Conservation (phyloP, 2,329 filamentous ascomycete genomes). For the Madurella mycetomatis region DNA sequence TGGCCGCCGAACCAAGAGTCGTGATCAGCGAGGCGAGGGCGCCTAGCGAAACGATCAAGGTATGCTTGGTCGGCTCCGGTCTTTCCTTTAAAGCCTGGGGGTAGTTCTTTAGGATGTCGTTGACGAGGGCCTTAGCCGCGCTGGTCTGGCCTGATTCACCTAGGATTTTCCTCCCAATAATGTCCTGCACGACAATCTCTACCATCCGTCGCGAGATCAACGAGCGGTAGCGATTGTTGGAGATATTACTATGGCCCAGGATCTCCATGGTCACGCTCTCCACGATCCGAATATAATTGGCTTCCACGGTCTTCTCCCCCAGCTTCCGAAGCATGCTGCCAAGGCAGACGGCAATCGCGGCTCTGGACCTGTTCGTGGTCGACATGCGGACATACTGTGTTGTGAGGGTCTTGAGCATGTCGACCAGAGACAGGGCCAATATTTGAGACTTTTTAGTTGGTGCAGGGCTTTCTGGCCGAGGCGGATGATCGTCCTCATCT, state of each 20-base stretch:
- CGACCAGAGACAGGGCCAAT: conserved; percentile 68
- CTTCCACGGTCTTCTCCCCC: conserved; percentile 77
- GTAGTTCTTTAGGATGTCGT: conserved; percentile 89
- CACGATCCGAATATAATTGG: conserved; percentile 75
- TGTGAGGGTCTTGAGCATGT: conserved; percentile 75
- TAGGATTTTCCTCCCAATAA: conserved; percentile 74
- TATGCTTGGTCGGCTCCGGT: conserved; percentile 83
- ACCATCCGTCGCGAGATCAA: conserved; percentile 82
- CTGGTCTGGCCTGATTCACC: conserved; percentile 85
- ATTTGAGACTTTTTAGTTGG: conserved; percentile 66
- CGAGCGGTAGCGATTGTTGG: conserved; percentile 81
- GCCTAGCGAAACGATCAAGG: conserved; percentile 72
- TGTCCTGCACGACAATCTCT: conserved; percentile 75
- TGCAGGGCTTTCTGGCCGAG: conserved; percentile 68
- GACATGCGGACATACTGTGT: conserved; percentile 73
- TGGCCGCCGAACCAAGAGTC: conserved; percentile 77
- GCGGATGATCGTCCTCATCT: conserved; percentile 67
- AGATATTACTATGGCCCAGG: conserved; percentile 69
- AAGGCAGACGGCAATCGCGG: conserved; percentile 84
- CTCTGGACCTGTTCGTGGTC: conserved; percentile 74
- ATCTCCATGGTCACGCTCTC: conserved; percentile 77
- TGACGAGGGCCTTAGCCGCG: conserved; percentile 76
- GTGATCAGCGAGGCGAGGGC: conserved; percentile 74
- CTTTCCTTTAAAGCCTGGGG: conserved; percentile 84
- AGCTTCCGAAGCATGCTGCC: conserved; percentile 72